Evolutionary conservation across 805 yeast genomes (phyloP), one percentile per base, ranked within the genome.

Genomic region (Yamadazyma olivae): DNA sequence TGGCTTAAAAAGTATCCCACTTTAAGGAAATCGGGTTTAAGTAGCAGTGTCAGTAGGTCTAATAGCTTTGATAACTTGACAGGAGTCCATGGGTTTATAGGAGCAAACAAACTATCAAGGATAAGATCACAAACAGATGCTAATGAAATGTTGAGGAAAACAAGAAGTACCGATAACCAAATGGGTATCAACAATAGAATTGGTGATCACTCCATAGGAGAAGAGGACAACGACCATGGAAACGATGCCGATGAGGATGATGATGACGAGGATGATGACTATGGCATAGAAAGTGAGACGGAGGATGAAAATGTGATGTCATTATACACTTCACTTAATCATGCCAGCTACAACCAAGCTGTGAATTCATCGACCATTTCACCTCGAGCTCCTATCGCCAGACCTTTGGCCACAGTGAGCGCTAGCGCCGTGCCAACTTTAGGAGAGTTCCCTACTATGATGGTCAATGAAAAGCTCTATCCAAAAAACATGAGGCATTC

Each of bases 221-320:
- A 33, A 5, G 32, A 32, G 9, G 12, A 19, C 5, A 13, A 28
- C 8, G 26, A 27, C 13, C 20, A 14, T 13, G 13, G 9, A 6
- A 19, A 26, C 12, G 20, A 27, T n/a, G 24, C 20, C 6, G 13
- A 17, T 7, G 23, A 9, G n/a, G 34, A 18, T n/a, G 36, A 32
- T n/a, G 29, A 27, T 25, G 36, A 21, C 14, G 38, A 34, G 17
- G 46, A 43, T n/a, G 42, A 39, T 4, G 46, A 45, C 13, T 41
- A 38, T 28, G 45, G 44, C 9, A 17, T 38, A 3, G 72, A 64
- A 30, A 62, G 68, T 42, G 74, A 70, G 40, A 58, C 57, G 38
- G 87, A 80, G 49, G 85, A 81, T 53, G 86, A 81, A 46, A 75
- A 77, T 9, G 81, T 79, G 0, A 79, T 81, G 85, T 78, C 85